Base-by-base conservation (phyloP, 2,329 filamentous ascomycete species). In the Immersiporthe knoxdaviesiana region DNA sequence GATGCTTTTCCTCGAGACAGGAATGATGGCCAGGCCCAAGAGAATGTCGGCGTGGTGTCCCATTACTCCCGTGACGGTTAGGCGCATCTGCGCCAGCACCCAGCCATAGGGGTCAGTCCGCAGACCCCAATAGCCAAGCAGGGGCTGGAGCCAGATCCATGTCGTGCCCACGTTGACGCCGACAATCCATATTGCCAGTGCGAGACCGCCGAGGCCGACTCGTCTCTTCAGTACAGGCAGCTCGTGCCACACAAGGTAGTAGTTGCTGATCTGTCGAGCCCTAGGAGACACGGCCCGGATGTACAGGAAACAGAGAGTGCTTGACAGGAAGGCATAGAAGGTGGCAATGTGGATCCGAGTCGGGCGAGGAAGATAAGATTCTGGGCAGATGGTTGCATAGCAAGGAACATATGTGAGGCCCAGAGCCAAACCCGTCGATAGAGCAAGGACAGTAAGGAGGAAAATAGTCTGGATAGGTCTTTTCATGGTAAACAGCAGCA, bases 1-100 rank as follows among this genome's bases (percentile, higher is more conserved):
- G 16, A 73, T 24, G 24, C 67, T 71, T 27, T 73, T 71, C 37
- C 72, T 65, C 0, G 69, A 69, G 4, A 72, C 65, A 0, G 72
- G 72, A 8, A 73, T 71, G 1, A 73, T 56, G n/a, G 71, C 54
- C 0, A 73, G 56, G 2, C 72, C 72, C 0, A 73, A 61, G 1
- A 72, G 54, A 3, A 72, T 67, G 39, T 72, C 72, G 30, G 71
- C 71, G 12, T 71, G 71, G 47, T 73, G 72, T 1, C 71, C 71
- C 1, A 70, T 68, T 1, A 73, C 54, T 1, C 71, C 72, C 8
- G 72, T 70, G 10, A 73, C 52, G 0, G 67, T 54, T 12, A 73
- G 68, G 6, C 35, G 62, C 2, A 73, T 7, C 12, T 72, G 68
- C 44, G 72, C 72, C 16, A 44, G 52, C 6, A 59, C 47, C 72